Base-by-base conservation (phyloP, 192 early-diverging fungal genomes). In the Backusella tuberculispora region DNA sequence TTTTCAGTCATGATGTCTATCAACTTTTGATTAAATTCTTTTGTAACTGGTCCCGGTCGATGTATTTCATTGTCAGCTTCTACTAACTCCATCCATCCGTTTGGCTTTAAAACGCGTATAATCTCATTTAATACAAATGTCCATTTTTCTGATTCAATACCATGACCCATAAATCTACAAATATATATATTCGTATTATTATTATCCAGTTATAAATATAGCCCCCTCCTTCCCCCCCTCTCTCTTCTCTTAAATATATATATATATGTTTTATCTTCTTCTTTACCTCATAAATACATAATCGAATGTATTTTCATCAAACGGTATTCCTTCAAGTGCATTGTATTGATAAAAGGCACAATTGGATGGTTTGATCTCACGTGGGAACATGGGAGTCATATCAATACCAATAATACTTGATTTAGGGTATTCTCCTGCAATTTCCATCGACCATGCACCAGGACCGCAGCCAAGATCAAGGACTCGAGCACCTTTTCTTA, bases 221-320 rank as follows among this genome's bases (percentile, higher is more conserved):
- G 29, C 29, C 29, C 29, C 29, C 29, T 2, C 29, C 29, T 2
- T 2, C 29, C 29, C 29, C 2, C 29, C 2, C 29, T 34, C 29
- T 34, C 29, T 34, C 29, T 34, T 34, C 29, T 34, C 29, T 34
- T 34, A 34, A 7, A 66, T 0, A 2, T 17, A 75, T 24, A 24
- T 26, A 15, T 34, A 15, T 29, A 24, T 43, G 40, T 21, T 21
- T 8, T 44, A 15, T 44, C 3, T 40, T 40, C 13, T 19, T 69
- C 3, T n/a, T 44, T 80, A 79, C 81, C 81, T 69, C 81, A 79
- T 76, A 73, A 83, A 83, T 2, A 88, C 80, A 76, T 79, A 85
- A 79, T 88, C 86, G 74, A 88, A 88, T 34, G 76, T 82, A 40
- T 74, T 69, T 47, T 85, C 85, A 29, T 81, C 79, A 46, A 83